Evolutionary conservation across 2,329 filamentous ascomycete genomes (phyloP).

Genomic region (Fonsecaea multimorphosa): DNA sequence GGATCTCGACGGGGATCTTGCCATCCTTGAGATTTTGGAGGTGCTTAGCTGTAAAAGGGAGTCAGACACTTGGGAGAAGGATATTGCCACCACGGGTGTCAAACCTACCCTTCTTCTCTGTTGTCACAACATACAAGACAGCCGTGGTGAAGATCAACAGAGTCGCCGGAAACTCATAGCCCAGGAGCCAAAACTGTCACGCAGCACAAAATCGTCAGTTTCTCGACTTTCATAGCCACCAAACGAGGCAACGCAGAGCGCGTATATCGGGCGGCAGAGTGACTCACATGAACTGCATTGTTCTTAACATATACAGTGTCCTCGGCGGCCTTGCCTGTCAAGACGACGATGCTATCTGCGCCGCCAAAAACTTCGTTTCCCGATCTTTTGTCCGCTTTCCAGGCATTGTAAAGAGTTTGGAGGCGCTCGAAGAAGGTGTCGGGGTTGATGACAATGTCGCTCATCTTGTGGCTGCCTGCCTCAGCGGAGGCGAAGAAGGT

Average conservation of each 20-base stretch:
- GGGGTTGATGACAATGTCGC: slow-evolving; percentile 91
- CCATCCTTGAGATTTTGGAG: slow-evolving; percentile 89
- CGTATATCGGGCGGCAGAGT: too few species aligned
- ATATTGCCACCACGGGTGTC: slow-evolving; percentile 30
- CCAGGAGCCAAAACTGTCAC: slow-evolving; percentile 90
- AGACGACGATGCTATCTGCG: slow-evolving; percentile 81
- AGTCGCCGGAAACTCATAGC: slow-evolving; percentile 97
- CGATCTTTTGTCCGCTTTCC: slow-evolving; percentile 94
- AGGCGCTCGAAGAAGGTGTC: slow-evolving; percentile 92
- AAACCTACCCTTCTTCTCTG: slow-evolving; percentile 85
- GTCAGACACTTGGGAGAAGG: slow-evolving; percentile 43
- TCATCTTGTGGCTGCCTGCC: slow-evolving; percentile 56
- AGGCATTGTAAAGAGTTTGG: slow-evolving; percentile 82
- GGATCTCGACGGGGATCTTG: slow-evolving; percentile 88
- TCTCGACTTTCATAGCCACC: background rate
- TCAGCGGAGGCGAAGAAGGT: slow-evolving; percentile 23
- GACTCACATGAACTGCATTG: slow-evolving; percentile 88
- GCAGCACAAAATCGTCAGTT: slow-evolving; percentile 3
- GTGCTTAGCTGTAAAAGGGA: slow-evolving; percentile 73
- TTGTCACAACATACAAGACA: slow-evolving; percentile 88
- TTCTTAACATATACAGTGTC: slow-evolving; percentile 93
- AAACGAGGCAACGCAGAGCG: background rate
- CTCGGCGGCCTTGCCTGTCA: slow-evolving; percentile 89
- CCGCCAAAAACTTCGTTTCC: slow-evolving; percentile 78
- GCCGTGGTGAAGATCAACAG: slow-evolving; percentile 91